phyloP scores from a whole-genome alignment of 1,284 basidiomycete species.

The Meripilus lineatus region DNA sequence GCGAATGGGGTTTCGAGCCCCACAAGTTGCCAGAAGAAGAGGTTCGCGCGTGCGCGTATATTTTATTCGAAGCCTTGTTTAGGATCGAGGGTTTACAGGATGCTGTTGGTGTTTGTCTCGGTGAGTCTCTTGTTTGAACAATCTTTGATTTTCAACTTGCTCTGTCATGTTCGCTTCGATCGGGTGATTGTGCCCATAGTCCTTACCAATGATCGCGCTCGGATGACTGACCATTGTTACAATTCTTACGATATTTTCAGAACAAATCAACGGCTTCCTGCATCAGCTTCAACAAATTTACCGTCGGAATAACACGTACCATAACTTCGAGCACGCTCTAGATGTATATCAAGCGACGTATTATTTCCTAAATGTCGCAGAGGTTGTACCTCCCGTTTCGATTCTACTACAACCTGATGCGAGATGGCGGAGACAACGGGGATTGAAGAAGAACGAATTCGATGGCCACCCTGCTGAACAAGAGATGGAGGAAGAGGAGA shows the following conservation, averaged over 20 bases:
- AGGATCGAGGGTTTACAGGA: slow-evolving; percentile 72
- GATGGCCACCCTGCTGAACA: background rate
- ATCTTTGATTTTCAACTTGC: slow-evolving; percentile 12
- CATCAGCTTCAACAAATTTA: slow-evolving; percentile 84
- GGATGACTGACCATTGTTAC: background rate
- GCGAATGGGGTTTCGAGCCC: slow-evolving; percentile 86
- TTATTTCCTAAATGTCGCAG: slow-evolving; percentile 73
- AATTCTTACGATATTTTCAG: slow-evolving; percentile 28
- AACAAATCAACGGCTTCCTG: slow-evolving; percentile 70
- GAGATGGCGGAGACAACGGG: too few species aligned
- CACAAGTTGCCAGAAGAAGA: slow-evolving; percentile 77
- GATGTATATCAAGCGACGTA: slow-evolving; percentile 93
- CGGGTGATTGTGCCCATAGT: background rate
- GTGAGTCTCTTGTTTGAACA: too few species aligned
- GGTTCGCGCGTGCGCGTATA: slow-evolving; percentile 71
- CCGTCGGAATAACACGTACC: slow-evolving; percentile 86
- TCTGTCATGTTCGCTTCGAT: background rate
- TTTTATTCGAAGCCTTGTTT: slow-evolving; percentile 73
- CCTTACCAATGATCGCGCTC: background rate
- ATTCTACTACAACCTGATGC: slow-evolving; percentile 36
- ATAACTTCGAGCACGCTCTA: slow-evolving; percentile 93
- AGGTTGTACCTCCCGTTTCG: slow-evolving; percentile 72
- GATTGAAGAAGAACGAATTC: too few species aligned
- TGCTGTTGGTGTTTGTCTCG: slow-evolving; percentile 56
- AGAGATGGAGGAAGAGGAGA: slow-evolving; percentile 32